Evolutionary conservation across 768 basidiomycete genomes (phyloP), one percentile per base, ranked within the genome.

Genomic region (Albatrellus ellisii): DNA sequence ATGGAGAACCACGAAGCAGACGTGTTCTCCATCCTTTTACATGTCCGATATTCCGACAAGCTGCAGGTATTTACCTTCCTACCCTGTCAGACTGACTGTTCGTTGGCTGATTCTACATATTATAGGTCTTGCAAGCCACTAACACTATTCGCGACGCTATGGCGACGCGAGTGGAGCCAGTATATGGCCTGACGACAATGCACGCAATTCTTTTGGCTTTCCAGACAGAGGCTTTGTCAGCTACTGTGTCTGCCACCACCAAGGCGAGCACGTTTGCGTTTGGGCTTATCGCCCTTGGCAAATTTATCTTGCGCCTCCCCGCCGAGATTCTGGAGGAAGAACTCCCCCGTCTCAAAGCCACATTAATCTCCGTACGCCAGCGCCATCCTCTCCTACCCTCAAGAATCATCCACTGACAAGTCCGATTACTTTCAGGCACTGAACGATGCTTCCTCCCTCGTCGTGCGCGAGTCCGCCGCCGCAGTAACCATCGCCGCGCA

Each of bases 271-370:
- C 80, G 1, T 79, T 79, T 55, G 84, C 85, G 4, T 90, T 88
- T 59, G 88, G 86, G 4, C 66, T 91, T 41, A 77, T 88, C 49
- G 85, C 81, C 1, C 59, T 91, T 10, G 86, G 83, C 26, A 88
- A 84, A 59, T 87, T 88, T 48, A 76, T 86, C 47, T 59, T 89
- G 44, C 75, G 79, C 26, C 66, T 91, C 14, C 88, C 88, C 12
- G 68, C 76, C 2, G 85, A 89, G 55, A 78, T 91, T 41, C 73
- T 89, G 17, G 87, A 89, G 58, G 88, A 91, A 51, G 87, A 90
- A 51, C 57, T 91, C 31, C 88, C 88, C 31, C 76, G 84, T 27
- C 58, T 91, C 41, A 77, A 75, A 53, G 61, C 56, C 21, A 86
- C 85, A 2, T 56, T 91, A 46, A 80, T 82, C 17, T 62, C 72